Base-by-base conservation (phyloP, 2,329 filamentous ascomycete species). In the Graphilbum fragrans region DNA sequence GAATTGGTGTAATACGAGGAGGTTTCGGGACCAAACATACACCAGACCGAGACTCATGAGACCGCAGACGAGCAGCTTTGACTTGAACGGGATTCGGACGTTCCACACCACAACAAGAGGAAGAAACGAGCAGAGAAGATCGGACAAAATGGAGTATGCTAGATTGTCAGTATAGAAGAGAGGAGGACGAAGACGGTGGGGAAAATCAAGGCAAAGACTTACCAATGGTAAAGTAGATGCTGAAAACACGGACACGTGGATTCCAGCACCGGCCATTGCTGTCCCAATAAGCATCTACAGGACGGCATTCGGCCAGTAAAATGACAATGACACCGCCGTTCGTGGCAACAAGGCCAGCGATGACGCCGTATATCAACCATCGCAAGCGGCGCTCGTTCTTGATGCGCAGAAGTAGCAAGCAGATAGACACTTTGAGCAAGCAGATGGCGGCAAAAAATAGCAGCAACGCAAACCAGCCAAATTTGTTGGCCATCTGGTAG, bases 361-460 rank as follows among this genome's bases (percentile, higher is more conserved):
- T 59, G n/a, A 58, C 46, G 2, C 23, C 43, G 45, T 53, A 62
- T 1, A 64, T 47, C 6, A 55, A 50, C 9, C 48, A 54, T 39
- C 49, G 55, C 12, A 63, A 47, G 32, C 39, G 37, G 38, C 37
- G 53, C 3, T 58, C 57, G 35, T 60, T 52, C 44, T 64, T 63
- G 50, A 66, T 64, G 14, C 63, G 58, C 4, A 66, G 48, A 2
- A 66, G 48, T 9, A 67, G 50, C 12, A 66, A 45, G 47, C 62
- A 55, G 38, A 66, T 65, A 4, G 61, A 65, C 22, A 59, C 52
- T 43, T 66, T 66, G 36, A 66, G 52, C 2, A 65, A 41, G 32
- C 57, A 61, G 27, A 65, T 57, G 33, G 55, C 57, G 11, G 53
- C 50, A 43, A 65, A 67, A 3, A 66, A 55, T 18, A 63, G 50